These are phyloP conservation scores for Madurella fahalii DNA, from an alignment of 2,329 filamentous ascomycete species.

Conservation along the genomic window DNA sequence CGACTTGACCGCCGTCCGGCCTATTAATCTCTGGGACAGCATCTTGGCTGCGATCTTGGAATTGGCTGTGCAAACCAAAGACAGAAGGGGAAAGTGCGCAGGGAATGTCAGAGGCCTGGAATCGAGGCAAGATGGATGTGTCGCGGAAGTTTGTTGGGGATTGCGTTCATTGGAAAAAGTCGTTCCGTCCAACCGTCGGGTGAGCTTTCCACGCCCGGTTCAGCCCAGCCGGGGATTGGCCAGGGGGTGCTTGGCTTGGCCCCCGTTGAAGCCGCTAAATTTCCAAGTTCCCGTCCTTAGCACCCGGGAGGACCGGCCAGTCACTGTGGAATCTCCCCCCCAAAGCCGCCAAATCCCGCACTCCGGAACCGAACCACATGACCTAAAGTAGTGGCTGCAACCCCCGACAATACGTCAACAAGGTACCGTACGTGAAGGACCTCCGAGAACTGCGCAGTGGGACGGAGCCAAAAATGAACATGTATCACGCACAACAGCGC, in stretches of 20 bases:
- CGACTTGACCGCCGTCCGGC: conserved; percentile 54
- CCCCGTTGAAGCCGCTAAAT: conserved; percentile 12
- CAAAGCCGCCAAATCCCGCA: conserved; percentile 23
- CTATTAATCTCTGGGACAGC: conserved; percentile 59
- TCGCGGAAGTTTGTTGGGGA: conserved; percentile 15
- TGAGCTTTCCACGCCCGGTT: conserved; percentile 9
- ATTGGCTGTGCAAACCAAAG: conserved; percentile 8
- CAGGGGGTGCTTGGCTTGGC: conserved; percentile 8
- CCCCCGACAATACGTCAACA: too few relatives aligned
- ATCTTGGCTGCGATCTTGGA: conserved; percentile 39
- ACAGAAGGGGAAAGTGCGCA: conserved; percentile 17
- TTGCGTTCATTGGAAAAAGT: conserved; percentile 19
- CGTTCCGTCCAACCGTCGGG: conserved; percentile 19
- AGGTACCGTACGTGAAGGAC: too few relatives aligned
- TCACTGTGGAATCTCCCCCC: neutral
- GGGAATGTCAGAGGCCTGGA: neutral
- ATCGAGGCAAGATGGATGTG: conserved; percentile 10
- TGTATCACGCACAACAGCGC: too few relatives aligned
- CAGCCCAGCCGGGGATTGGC: conserved; percentile 15
- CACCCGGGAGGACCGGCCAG: conserved; percentile 4
- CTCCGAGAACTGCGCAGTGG: neutral
- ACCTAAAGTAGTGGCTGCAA: too few relatives aligned
- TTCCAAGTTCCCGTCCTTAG: conserved; percentile 10
- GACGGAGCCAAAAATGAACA: too few relatives aligned
- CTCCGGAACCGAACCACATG: neutral